Conservation (phyloP, 352 stramenopile genomes). For the Phytophthora sojae region DNA sequence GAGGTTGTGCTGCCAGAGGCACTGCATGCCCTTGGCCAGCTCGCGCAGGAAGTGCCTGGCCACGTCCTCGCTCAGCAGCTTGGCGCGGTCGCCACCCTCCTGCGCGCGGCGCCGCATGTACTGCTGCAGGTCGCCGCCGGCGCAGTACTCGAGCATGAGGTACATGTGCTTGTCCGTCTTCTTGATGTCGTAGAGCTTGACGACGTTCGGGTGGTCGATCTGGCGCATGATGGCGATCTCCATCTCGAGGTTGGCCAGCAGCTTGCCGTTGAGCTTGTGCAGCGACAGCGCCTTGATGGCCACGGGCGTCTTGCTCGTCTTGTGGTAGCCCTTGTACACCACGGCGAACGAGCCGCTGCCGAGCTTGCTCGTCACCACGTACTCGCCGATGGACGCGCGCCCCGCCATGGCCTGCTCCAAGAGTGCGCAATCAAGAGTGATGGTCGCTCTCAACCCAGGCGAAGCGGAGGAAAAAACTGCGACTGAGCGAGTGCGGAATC, state of each 20-base stretch:
- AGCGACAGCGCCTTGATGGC: conserved; percentile 96
- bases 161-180: conserved; percentile 97
- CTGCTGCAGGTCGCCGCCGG: conserved; percentile 95
- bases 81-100: conserved; percentile 8
- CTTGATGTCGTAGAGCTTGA: conserved; percentile 96
- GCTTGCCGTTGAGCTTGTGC: conserved; percentile 95
- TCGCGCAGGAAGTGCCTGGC: conserved; percentile 73
- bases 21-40: conserved; percentile 77
- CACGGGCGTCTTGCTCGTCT: conserved; percentile 75
- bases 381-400: conserved; percentile 81
- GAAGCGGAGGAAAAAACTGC: background rate
- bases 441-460: background rate
- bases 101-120: conserved; percentile 86
- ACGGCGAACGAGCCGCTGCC: conserved; percentile 95
- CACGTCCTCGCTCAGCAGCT: conserved; percentile 44
- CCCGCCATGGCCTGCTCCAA: conserved; percentile 46
- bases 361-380: conserved; percentile 91
- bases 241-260: conserved; percentile 96
- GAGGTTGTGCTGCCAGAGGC: conserved; percentile 77
- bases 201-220: conserved; percentile 96
- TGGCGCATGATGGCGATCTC: conserved; percentile 97
- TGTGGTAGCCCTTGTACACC: conserved; percentile 87
- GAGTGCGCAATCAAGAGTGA: background rate
- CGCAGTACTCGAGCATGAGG: conserved; percentile 97
- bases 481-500: conserved; percentile 15